Percentiles rank a stretch among this genome's conserved stretches.
These are phyloP conservation scores for Raffaelea albimanens DNA, from an alignment of 2,329 filamentous ascomycete genomes.

Conservation along the genomic window DNA sequence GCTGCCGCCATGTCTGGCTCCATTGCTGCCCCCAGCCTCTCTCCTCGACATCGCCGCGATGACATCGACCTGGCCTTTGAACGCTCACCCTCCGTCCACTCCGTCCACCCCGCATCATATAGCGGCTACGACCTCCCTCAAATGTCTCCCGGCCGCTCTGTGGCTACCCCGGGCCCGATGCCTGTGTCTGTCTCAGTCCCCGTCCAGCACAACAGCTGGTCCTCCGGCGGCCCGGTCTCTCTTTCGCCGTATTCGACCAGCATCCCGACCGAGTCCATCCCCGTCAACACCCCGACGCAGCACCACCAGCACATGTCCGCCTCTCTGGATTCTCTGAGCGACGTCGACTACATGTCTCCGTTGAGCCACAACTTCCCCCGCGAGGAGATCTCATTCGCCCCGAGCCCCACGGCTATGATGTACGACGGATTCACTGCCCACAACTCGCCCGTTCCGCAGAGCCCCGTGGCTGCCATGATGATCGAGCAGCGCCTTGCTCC, in stretches of 20 bases:
- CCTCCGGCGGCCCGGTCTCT: neutral
- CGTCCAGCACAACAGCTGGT: conserved; percentile 8
- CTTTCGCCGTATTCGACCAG: conserved; percentile 10
- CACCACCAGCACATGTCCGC: conserved; percentile 29
- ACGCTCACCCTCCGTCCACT: conserved; percentile 31
- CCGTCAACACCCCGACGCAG: neutral
- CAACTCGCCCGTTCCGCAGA: conserved; percentile 44
- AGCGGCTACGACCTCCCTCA: conserved; percentile 29
- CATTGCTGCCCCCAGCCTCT: conserved; percentile 9
- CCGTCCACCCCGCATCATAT: conserved; percentile 20
- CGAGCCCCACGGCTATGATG: conserved; percentile 41
- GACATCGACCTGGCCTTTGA: conserved; percentile 27
- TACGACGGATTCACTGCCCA: conserved; percentile 48
- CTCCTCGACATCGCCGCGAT: conserved; percentile 23
- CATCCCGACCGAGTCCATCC: conserved; percentile 5
- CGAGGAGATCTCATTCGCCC: conserved; percentile 47
- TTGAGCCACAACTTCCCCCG: conserved; percentile 43
- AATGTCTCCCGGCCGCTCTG: conserved; percentile 17
- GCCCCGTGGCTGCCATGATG: conserved; percentile 44
- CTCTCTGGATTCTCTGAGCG: conserved; percentile 50
- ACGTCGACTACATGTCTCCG: conserved; percentile 50
- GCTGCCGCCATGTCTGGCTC: conserved; percentile 4
- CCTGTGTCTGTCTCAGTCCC: conserved; percentile 8
- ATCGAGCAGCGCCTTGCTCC: conserved; percentile 46
- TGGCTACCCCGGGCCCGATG: conserved; percentile 3